Conservation (phyloP, 768 basidiomycete species). For the Lactarius quietus region DNA sequence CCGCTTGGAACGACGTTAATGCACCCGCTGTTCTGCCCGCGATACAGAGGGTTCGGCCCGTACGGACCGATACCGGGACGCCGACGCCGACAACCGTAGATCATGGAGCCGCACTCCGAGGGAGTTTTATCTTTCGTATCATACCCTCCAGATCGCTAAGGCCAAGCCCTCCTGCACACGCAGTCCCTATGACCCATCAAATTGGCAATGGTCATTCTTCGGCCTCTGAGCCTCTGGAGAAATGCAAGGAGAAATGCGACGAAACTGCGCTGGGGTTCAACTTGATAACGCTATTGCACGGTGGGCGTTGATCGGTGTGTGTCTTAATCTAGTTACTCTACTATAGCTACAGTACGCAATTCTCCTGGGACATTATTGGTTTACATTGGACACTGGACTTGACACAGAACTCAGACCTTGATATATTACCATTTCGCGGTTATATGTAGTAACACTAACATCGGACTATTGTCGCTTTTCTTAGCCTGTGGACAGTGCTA, state of each 20-base stretch:
- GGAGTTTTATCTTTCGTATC: conserved; percentile 14
- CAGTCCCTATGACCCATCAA: not conserved
- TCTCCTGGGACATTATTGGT: not conserved
- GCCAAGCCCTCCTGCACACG: not conserved
- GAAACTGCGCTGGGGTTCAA: not conserved
- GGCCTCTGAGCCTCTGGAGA: not conserved
- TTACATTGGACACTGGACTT: not conserved
- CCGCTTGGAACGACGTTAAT: conserved; percentile 5
- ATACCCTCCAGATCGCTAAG: conserved; percentile 1
- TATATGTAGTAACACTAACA: not conserved
- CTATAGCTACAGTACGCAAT: not conserved
- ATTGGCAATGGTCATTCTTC: not conserved
- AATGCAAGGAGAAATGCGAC: not conserved
- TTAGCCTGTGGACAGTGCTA: not conserved
- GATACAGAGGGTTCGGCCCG: not conserved
- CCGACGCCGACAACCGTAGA: not conserved
- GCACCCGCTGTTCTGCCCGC: conserved; percentile 13
- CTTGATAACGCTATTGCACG: conserved; percentile 11
- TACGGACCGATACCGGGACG: not conserved
- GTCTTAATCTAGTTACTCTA: not conserved
- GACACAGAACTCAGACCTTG: not conserved
- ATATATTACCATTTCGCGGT: not conserved
- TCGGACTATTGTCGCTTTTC: not conserved
- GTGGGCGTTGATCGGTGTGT: not conserved
- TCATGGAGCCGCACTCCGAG: not conserved